These are phyloP conservation scores for Aureobasidium namibiae DNA, from an alignment of 2,329 filamentous ascomycete genomes.

Conservation along the genomic window DNA sequence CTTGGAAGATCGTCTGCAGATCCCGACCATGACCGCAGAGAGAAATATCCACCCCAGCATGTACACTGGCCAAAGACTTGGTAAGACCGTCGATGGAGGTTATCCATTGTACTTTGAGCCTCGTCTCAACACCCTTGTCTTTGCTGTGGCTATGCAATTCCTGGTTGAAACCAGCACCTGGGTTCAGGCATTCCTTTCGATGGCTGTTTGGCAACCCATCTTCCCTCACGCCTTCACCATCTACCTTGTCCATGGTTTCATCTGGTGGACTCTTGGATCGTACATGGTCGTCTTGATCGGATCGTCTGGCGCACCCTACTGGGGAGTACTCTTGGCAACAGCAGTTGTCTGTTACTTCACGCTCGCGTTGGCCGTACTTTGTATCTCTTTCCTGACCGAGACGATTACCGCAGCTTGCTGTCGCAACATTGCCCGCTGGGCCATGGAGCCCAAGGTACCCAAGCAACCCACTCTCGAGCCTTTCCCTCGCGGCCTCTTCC, in stretches of 20 bases:
- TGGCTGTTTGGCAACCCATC: conserved; percentile 31
- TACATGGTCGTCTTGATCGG: conserved; percentile 31
- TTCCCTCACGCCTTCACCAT: conserved; percentile 45
- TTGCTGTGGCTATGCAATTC: conserved; percentile 28
- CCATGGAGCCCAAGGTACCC: conserved; percentile 19
- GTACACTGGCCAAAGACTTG: conserved; percentile 29
- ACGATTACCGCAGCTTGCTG: conserved; percentile 5
- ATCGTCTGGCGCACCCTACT: conserved; percentile 24
- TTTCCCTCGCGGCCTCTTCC: conserved; percentile 19
- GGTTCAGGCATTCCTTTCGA: conserved; percentile 35
- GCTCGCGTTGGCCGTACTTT: conserved; percentile 15
- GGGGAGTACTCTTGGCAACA: conserved; percentile 28
- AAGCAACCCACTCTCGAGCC: conserved; percentile 19
- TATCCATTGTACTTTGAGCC: conserved; percentile 39
- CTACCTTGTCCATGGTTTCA: conserved; percentile 39
- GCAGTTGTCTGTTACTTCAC: conserved; percentile 29
- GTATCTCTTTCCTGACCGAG: conserved; percentile 6
- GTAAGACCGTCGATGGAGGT: conserved; percentile 26
- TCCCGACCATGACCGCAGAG: conserved; percentile 33
- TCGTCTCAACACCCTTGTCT: conserved; percentile 36
- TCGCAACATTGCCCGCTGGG: conserved; percentile 21
- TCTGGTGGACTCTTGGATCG: conserved; percentile 37
- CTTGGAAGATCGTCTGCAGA: conserved; percentile 29
- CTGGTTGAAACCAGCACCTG: conserved; percentile 29
- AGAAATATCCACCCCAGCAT: conserved; percentile 37